Percentiles rank a stretch among this genome's conserved stretches.
Conservation (phyloP, 2,329 filamentous ascomycete genomes). For the Herpotrichia juniperi region DNA sequence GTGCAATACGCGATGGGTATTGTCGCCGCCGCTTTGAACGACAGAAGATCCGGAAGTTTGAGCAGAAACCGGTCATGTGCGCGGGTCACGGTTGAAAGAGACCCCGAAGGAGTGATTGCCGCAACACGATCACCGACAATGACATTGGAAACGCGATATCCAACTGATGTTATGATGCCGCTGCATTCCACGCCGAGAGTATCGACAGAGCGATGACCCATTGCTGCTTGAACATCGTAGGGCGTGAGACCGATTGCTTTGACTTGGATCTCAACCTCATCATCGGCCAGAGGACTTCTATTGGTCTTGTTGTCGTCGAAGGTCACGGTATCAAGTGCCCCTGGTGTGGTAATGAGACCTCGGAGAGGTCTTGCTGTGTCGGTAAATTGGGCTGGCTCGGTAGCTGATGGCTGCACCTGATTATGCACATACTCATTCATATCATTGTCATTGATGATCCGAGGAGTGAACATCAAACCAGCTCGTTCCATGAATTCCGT, state of each 20-base stretch:
- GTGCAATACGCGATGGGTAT: slow-evolving; percentile 29
- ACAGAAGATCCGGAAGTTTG: slow-evolving; percentile 26
- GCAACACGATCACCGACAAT: slow-evolving; percentile 30
- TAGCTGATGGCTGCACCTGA: slow-evolving; percentile 22
- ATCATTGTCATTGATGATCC: slow-evolving; percentile 21
- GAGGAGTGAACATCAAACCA: slow-evolving; percentile 20
- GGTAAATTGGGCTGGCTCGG: slow-evolving; percentile 19
- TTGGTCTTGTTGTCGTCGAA: slow-evolving; percentile 23
- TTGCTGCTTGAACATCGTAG: slow-evolving; percentile 16
- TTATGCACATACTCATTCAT: slow-evolving; percentile 31
- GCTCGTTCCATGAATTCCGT: slow-evolving; percentile 24
- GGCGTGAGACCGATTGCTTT: slow-evolving; percentile 26
- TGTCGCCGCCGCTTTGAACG: slow-evolving; percentile 30
- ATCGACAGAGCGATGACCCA: slow-evolving; percentile 30
- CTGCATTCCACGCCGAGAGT: slow-evolving; percentile 21
- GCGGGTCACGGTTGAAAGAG: slow-evolving; percentile 26
- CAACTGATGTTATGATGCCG: slow-evolving; percentile 21
- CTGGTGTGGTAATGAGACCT: slow-evolving; percentile 17
- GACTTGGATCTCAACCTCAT: slow-evolving; percentile 43
- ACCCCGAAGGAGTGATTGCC: slow-evolving; percentile 21
- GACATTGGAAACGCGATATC: slow-evolving; percentile 21
- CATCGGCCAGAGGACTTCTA: slow-evolving; percentile 6
- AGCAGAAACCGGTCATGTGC: slow-evolving; percentile 20
- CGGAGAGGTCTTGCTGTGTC: slow-evolving; percentile 18
- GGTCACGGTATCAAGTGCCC: slow-evolving; percentile 19